phyloP scores from a whole-genome alignment of 1,284 basidiomycete species.

The Leccinum subatratum region DNA sequence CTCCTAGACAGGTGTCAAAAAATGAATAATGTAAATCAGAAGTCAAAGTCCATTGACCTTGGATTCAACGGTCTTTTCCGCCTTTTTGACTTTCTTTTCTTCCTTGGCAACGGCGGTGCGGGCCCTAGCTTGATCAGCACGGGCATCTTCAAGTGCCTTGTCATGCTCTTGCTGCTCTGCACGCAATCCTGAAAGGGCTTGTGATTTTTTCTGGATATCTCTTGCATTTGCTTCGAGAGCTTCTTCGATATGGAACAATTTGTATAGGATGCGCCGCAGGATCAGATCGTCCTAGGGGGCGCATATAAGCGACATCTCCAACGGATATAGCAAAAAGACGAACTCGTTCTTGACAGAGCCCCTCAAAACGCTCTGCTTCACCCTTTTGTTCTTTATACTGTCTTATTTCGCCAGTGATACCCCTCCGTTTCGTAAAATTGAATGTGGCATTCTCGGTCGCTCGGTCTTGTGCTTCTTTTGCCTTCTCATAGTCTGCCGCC shows the following conservation, averaged over 20 bases:
- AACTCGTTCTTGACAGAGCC: constrained; percentile 69
- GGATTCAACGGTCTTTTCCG: constrained; percentile 78
- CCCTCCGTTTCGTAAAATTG: constrained; percentile 89
- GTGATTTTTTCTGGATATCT: constrained; percentile 70
- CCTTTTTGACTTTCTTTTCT: constrained; percentile 75
- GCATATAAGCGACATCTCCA: constrained; percentile 8
- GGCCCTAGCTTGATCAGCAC: constrained; percentile 76
- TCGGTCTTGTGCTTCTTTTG: constrained; percentile 81
- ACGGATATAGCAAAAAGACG: constrained; percentile 23
- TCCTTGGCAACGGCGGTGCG: constrained; percentile 69
- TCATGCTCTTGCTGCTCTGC: constrained; percentile 69
- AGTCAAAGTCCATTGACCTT: constrained; percentile 47
- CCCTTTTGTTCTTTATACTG: constrained; percentile 96
- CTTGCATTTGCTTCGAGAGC: constrained; percentile 69
- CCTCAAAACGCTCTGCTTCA: constrained; percentile 87
- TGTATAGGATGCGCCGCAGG: constrained; percentile 81
- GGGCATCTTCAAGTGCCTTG: constrained; percentile 66
- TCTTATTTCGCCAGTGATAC: constrained; percentile 92
- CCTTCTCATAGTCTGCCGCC: constrained; percentile 83
- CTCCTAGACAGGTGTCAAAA: constrained; percentile 44
- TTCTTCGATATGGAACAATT: constrained; percentile 85
- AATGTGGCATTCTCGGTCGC: constrained; percentile 92
- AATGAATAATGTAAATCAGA: background rate
- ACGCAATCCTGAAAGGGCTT: constrained; percentile 61
- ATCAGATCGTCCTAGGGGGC: constrained; percentile 68